A percentile compares a stretch with the other conserved stretches of the same genome.
These are phyloP conservation scores for Lachnellula cervina DNA, from an alignment of 2,329 filamentous ascomycete species.

Conservation along the genomic window DNA sequence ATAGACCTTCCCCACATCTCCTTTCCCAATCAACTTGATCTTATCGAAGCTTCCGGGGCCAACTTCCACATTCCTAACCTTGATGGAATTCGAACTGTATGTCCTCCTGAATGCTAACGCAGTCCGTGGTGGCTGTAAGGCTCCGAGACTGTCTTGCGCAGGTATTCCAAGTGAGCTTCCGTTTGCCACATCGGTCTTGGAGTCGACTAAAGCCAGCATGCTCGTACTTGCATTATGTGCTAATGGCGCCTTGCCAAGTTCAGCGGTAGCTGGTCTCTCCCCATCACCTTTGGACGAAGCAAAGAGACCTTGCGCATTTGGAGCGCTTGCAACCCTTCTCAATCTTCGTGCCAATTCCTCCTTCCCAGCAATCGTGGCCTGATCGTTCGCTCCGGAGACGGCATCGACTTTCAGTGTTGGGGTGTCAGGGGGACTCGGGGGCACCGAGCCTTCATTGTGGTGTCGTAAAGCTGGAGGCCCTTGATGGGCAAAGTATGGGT, in stretches of 20 bases:
- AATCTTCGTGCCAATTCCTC: constrained; percentile 92
- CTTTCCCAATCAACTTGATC: constrained; percentile 98
- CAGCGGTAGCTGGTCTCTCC: constrained; percentile 76
- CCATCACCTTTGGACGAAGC: constrained; percentile 51
- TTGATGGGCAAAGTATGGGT: constrained; percentile 96
- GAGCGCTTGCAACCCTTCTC: constrained; percentile 89
- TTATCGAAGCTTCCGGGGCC: constrained; percentile 96
- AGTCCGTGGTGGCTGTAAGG: constrained; percentile 62
- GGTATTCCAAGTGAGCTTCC: constrained; percentile 35
- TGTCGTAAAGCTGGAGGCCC: constrained; percentile 89
- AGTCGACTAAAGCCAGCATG: constrained; percentile 43
- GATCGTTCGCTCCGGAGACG: constrained; percentile 57
- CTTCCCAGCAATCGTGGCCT: constrained; percentile 72
- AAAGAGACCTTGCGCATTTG: constrained; percentile 93
- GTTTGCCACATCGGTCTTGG: constrained; percentile 37
- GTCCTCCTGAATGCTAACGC: constrained; percentile 82
- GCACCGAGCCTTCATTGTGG: constrained; percentile 89
- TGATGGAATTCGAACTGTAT: constrained; percentile 99
- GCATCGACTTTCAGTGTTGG: constrained; percentile 71
- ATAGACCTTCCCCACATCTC: constrained; percentile 97
- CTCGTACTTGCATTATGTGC: constrained; percentile 50
- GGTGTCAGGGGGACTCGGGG: constrained; percentile 87
- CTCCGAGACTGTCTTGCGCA: constrained; percentile 49
- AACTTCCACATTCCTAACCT: constrained; percentile 94
- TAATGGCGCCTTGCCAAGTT: constrained; percentile 78